A percentile compares a stretch with the other conserved stretches of the same genome.
These are phyloP conservation scores for Ormosia semicastrata DNA, from an alignment of 306 rosid genomes.

Conservation along the genomic window DNA sequence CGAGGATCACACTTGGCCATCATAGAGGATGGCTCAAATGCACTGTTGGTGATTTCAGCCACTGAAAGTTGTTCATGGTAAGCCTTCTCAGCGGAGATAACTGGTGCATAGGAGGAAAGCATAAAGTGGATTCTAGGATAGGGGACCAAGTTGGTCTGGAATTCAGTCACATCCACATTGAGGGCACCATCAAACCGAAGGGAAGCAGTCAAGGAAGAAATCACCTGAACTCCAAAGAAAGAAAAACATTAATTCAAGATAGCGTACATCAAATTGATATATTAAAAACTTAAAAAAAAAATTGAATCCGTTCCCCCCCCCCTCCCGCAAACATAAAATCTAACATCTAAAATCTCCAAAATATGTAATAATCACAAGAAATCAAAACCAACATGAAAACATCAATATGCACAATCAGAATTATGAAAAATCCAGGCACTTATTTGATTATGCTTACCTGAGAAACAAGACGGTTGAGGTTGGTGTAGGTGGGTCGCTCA, in stretches of 20 bases:
- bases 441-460: conserved; percentile 49
- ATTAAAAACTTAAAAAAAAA: too few relatives aligned
- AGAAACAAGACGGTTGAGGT: conserved; percentile 85
- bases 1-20: conserved; percentile 98
- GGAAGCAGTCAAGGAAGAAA: conserved; percentile 87
- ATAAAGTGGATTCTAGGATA: conserved; percentile 94
- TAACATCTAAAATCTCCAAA: too few relatives aligned
- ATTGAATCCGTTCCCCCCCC: too few relatives aligned
- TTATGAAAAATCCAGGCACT: background rate
- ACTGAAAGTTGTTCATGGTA: conserved; percentile 90
- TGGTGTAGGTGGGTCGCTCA: conserved; percentile 92
- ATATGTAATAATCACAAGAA: background rate
- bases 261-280: background rate
- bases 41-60: conserved; percentile 92
- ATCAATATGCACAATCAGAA: too few relatives aligned
- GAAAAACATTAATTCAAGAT: background rate
- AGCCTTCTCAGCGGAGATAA: conserved; percentile 84
- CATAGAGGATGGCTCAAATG: conserved; percentile 93
- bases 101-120: conserved; percentile 97
- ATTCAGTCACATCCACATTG: conserved; percentile 87
- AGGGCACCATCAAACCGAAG: conserved; percentile 89
- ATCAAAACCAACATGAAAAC: background rate
- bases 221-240: conserved; percentile 46
- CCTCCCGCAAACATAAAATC: too few relatives aligned
- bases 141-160: conserved; percentile 93